Percentiles rank a stretch among this genome's conserved stretches.
Evolutionary conservation across 441 rosid genomes (phyloP).

Genomic region (Eruca vesicaria): DNA sequence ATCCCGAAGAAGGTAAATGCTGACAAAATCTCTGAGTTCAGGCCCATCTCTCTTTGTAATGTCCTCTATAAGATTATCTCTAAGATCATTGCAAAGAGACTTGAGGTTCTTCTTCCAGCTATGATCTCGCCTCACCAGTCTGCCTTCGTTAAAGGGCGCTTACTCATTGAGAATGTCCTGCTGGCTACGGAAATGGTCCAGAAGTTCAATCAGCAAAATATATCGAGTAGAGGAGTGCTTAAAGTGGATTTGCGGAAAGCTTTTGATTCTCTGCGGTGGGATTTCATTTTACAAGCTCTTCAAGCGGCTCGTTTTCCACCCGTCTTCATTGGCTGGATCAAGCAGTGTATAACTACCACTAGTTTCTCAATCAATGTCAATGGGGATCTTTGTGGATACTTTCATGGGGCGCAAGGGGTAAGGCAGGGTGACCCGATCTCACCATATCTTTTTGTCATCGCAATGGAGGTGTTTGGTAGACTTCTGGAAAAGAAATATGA

Average conservation of each 20-base stretch:
- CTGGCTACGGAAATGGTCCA: background rate
- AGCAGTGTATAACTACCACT: background rate
- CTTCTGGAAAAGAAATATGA: background rate
- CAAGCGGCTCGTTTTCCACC: background rate
- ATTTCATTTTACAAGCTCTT: background rate
- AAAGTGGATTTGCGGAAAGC: background rate
- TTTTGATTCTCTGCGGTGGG: background rate
- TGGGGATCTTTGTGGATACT: background rate
- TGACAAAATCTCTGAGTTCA: background rate
- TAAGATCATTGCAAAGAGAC: background rate
- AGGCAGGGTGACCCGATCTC: background rate
- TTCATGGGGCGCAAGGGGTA: background rate
- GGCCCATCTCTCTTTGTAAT: background rate
- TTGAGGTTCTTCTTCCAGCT: accelerated
- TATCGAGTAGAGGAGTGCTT: background rate
- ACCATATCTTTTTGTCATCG: background rate
- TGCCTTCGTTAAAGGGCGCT: background rate
- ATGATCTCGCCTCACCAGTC: background rate
- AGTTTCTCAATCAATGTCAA: background rate
- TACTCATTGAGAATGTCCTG: background rate
- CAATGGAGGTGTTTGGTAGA: background rate
- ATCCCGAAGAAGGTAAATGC: background rate
- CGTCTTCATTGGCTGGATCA: background rate
- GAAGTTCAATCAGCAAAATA: background rate
- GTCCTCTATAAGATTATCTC: background rate